Percentiles rank a stretch among this genome's conserved stretches.
phyloP scores from a whole-genome alignment of 495 filamentous ascomycete genomes.

The Amniculicola lignicola region DNA sequence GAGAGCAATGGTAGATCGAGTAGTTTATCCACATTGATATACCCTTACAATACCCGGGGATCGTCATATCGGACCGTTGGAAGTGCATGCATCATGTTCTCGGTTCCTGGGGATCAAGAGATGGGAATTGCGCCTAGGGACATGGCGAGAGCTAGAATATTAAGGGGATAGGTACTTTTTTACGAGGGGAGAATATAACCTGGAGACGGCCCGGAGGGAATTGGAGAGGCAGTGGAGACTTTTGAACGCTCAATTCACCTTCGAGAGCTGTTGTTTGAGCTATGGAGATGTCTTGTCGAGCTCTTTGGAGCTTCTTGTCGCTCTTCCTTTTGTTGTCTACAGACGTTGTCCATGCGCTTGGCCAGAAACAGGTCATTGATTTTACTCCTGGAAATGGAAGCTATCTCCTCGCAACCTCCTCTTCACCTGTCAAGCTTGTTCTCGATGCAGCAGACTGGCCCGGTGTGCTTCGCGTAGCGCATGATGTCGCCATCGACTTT shows the following conservation, averaged over 20 bases:
- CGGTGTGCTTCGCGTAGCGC: conserved; percentile 65
- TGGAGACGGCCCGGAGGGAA: neutral
- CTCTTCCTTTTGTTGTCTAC: conserved; percentile 11
- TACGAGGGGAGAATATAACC: conserved; percentile 2
- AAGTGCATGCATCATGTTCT: conserved; percentile 3
- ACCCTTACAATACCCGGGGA: too few species aligned
- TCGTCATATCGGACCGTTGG: conserved; percentile 20
- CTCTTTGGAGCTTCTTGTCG: conserved; percentile 7
- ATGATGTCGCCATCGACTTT: conserved; percentile 68
- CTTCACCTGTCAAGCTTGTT: conserved; percentile 48
- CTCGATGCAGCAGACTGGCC: conserved; percentile 58
- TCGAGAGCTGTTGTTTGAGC: too few species aligned
- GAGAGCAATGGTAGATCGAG: neutral
- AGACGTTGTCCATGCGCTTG: conserved; percentile 44
- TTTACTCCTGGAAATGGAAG: conserved; percentile 42
- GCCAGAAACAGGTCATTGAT: conserved; percentile 56
- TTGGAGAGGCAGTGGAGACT: neutral
- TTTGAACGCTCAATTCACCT: too few species aligned
- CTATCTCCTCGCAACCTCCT: conserved; percentile 31
- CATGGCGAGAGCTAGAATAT: conserved; percentile 15
- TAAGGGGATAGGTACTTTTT: conserved; percentile 26
- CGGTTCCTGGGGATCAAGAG: neutral
- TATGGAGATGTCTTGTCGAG: too few species aligned
- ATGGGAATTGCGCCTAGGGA: neutral
- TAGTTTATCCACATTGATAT: conserved; percentile 30